Evolutionary conservation across 2,329 filamentous ascomycete species (phyloP).

Genomic region (Pochonia chlamydosporia): DNA sequence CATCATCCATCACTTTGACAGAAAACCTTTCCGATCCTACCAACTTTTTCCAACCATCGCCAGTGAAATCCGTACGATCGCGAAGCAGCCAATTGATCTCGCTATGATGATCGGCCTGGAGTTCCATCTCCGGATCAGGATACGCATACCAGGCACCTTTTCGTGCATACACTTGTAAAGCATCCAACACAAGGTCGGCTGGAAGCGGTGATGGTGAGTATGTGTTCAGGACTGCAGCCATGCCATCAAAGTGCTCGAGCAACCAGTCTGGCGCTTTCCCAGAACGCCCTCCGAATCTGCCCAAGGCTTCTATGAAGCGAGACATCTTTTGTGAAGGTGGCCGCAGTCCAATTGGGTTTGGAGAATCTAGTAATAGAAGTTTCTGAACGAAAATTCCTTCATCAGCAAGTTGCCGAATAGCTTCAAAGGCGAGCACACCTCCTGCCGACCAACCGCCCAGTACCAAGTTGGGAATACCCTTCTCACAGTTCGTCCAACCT

Average conservation of each 20-base stretch:
- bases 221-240: background rate
- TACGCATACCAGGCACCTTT: background rate
- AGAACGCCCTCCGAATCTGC: background rate
- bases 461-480: background rate
- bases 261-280: background rate
- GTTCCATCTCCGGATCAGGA: background rate
- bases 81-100: background rate
- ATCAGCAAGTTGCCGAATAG: background rate
- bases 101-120: background rate
- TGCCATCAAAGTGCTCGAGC: background rate
- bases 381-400: background rate
- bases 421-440: background rate
- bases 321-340: background rate
- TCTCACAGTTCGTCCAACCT: slow-evolving; percentile 51
- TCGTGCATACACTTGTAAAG: background rate
- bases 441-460: slow-evolving; percentile 1
- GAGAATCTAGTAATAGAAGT: background rate
- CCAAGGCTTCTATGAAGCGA: background rate
- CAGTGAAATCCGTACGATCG: background rate
- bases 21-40: background rate
- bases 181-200: background rate
- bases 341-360: background rate
- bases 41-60: background rate
- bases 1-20: background rate
- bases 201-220: background rate